Percentiles rank a stretch among this genome's conserved stretches.
These are phyloP conservation scores for Cornus controversa DNA, from an alignment of 148 eudicot genomes.

Conservation along the genomic window DNA sequence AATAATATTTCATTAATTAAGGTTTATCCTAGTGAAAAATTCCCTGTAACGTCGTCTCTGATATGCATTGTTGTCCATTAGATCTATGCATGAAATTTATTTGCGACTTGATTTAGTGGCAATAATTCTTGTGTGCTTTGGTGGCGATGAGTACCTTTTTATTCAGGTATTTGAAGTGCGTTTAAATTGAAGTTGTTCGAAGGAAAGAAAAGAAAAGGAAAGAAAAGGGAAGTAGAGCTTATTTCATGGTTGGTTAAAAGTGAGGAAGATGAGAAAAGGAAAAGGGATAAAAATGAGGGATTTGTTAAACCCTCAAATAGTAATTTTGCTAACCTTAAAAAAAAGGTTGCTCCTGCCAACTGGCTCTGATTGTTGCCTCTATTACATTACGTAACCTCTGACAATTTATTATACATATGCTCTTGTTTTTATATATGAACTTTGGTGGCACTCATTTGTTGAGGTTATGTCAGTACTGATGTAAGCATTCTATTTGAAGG, in stretches of 20 bases:
- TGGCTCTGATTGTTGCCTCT: too few relatives aligned
- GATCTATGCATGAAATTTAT: neutral
- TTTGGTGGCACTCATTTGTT: neutral
- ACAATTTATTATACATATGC: neutral
- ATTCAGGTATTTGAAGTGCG: neutral
- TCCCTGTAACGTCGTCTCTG: neutral
- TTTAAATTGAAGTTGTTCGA: neutral
- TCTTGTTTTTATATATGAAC: neutral
- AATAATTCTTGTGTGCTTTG: neutral
- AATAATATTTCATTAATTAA: neutral
- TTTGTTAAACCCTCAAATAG: too few relatives aligned
- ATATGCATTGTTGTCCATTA: neutral
- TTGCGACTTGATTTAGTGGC: neutral
- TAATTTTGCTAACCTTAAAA: too few relatives aligned
- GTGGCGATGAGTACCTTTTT: neutral
- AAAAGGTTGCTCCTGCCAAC: too few relatives aligned
- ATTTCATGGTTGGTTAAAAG: too few relatives aligned
- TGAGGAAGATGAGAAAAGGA: too few relatives aligned
- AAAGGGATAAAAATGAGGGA: too few relatives aligned
- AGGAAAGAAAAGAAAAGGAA: neutral
- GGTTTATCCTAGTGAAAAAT: neutral
- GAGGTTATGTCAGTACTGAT: neutral
- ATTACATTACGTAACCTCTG: neutral
- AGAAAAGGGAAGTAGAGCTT: too few relatives aligned
- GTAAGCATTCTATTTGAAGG: slow-evolving; percentile 40